A percentile compares a stretch with the other conserved stretches of the same genome.
phyloP scores from a whole-genome alignment of 2,329 filamentous ascomycete genomes.

The Cytospora paraplurivora region DNA sequence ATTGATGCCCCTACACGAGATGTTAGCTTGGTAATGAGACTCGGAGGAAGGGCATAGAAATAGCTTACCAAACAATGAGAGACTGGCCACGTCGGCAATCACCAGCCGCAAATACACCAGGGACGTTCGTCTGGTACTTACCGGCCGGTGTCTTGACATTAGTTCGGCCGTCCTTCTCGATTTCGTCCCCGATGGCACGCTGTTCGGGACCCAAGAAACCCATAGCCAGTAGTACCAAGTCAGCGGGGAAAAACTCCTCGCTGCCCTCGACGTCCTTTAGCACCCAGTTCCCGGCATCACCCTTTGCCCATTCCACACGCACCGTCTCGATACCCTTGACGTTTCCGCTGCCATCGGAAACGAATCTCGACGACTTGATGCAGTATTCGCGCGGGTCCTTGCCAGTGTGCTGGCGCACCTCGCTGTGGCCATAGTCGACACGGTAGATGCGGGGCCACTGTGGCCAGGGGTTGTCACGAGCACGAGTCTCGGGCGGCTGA shows the following conservation, averaged over 20 bases:
- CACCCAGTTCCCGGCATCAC: conserved; percentile 87
- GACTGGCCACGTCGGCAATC: conserved; percentile 95
- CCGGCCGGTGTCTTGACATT: conserved; percentile 93
- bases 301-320: conserved; percentile 95
- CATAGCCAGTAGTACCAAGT: conserved; percentile 93
- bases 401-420: conserved; percentile 94
- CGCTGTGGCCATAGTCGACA: conserved; percentile 95
- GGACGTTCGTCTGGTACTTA: conserved; percentile 84
- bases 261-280: conserved; percentile 97
- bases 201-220: conserved; percentile 95
- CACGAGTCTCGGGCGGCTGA: conserved; percentile 87
- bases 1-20: conserved; percentile 77
- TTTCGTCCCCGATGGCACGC: conserved; percentile 76
- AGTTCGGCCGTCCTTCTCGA: conserved; percentile 90
- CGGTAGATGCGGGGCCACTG: conserved; percentile 98
- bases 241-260: conserved; percentile 94
- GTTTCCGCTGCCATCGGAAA: conserved; percentile 81
- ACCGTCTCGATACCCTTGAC: conserved; percentile 96
- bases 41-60: neutral
- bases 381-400: conserved; percentile 96
- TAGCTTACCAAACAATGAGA: conserved; percentile 84
- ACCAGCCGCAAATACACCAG: conserved; percentile 89
- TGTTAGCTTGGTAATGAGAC: conserved; percentile 38
- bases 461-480: conserved; percentile 94
- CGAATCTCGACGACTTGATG: conserved; percentile 97